Evolutionary conservation across 2,329 filamentous ascomycete species (phyloP), one percentile per base, ranked within the genome.

Genomic region (Xylaria sp.): DNA sequence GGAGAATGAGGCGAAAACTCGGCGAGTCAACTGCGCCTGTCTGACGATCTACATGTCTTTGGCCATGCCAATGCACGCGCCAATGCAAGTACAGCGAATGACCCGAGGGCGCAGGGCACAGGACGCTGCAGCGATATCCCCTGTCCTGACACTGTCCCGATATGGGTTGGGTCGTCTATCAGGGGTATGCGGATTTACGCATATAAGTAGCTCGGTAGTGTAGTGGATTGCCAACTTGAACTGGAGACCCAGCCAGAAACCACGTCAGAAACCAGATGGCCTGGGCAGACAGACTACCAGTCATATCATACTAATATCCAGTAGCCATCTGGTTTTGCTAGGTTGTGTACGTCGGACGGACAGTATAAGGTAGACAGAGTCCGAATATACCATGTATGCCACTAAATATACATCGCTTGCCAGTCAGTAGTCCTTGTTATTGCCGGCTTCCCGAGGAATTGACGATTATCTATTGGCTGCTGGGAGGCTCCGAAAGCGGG

Each of bases 401-500:
- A 20, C 8, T n/a, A 46, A 18, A n/a, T 48, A 48, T 48, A 48
- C 44, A 20, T n/a, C 9, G 44, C 44, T 48, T 48, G 4, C 28
- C 41, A 39, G 28, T 28, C 28, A 28, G 28, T 28, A 46, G 48
- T 39, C 25, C 6, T 37, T 59, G 55, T 25, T 23, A 50, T 25
- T 50, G 46, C 34, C 44, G 32, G 32, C 62, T 58, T 60, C 54
- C 67, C 51, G 54, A 70, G 50, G 41, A 23, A 48, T 48, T 76
- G 75, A 75, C 71, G 75, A 76, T 71, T 73, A 70, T 58, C 41
- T 41, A 2, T 18, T 5, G 15, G 23, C 60, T 66, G 68, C 70
- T 70, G 74, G 75, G 72, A 78, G 77, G 77, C 77, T 78, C 77
- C 77, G 77, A 78, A 75, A 77, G 71, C 77, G 76, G 77, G 74